phyloP scores from a whole-genome alignment of 2,329 filamentous ascomycete species.

The Golovinomyces cichoracearum region DNA sequence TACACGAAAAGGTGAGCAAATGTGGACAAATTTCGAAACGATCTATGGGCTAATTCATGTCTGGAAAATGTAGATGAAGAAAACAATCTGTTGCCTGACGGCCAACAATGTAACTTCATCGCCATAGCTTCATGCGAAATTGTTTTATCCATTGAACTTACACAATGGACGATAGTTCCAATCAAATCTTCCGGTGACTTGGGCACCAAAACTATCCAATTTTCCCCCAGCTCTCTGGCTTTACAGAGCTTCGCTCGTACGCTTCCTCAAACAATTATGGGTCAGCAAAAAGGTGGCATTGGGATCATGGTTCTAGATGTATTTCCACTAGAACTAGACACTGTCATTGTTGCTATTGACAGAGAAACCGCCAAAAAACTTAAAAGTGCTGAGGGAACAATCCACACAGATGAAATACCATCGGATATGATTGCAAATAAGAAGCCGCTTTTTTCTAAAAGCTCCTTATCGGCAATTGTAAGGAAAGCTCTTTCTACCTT shows the following conservation, averaged over 20 bases:
- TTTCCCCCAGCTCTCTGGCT: conserved; percentile 43
- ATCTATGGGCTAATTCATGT: no score
- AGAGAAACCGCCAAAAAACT: conserved; percentile 53
- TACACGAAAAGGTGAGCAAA: conserved; percentile 21
- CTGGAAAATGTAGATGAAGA: conserved; percentile 5
- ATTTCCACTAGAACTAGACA: conserved; percentile 52
- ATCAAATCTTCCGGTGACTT: conserved; percentile 37
- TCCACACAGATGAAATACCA: conserved; percentile 39
- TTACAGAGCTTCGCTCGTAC: conserved; percentile 56
- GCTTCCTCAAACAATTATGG: conserved; percentile 48
- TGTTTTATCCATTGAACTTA: conserved; percentile 27
- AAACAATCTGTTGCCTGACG: conserved; percentile 8
- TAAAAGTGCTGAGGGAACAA: conserved; percentile 55
- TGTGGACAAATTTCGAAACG: no score
- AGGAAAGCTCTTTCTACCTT: conserved; percentile 48
- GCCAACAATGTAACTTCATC: conserved; percentile 29
- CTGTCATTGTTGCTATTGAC: conserved; percentile 67
- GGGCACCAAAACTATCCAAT: conserved; percentile 53
- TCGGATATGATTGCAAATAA: conserved; percentile 18
- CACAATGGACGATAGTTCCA: conserved; percentile 66
- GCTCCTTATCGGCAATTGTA: conserved; percentile 30
- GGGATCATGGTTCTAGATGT: conserved; percentile 68
- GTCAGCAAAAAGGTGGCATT: conserved; percentile 48
- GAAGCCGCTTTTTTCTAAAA: conserved; percentile 8
- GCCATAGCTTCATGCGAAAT: conserved; percentile 53